Conservation (phyloP, 257 asterid species). For the Solanum pennellii region DNA sequence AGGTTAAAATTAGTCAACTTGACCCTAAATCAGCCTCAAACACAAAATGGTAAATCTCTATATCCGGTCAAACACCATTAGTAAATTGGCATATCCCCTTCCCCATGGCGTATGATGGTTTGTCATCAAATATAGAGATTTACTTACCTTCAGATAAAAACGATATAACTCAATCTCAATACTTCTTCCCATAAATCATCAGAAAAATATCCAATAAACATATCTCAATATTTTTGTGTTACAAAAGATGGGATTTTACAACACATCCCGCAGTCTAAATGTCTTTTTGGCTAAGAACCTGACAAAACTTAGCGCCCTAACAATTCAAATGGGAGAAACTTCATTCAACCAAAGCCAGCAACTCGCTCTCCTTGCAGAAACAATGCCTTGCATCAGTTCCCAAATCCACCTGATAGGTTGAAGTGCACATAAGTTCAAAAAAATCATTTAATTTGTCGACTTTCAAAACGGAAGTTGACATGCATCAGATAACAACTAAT, state of each 20-base stretch:
- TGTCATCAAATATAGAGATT: too few species aligned
- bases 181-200: not conserved
- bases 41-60: too few species aligned
- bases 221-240: not conserved
- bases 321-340: not conserved
- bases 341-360: constrained; percentile 35
- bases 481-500: not conserved
- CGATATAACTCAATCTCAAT: not conserved
- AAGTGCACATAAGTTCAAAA: not conserved
- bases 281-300: not conserved
- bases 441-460: not conserved
- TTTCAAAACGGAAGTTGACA: not conserved
- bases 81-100: too few species aligned
- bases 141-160: too few species aligned
- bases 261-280: not conserved
- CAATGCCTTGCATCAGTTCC: constrained; percentile 59
- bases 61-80: too few species aligned
- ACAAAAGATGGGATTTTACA: not conserved
- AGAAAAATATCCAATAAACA: not conserved
- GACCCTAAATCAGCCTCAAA: too few species aligned
- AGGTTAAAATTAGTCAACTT: too few species aligned
- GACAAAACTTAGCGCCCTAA: not conserved
- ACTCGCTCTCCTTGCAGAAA: constrained; percentile 42
- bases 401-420: constrained; percentile 54
- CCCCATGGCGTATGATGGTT: too few species aligned